These are phyloP conservation scores for Mucor indicus DNA, from an alignment of 371 early-diverging fungal species.

Conservation along the genomic window DNA sequence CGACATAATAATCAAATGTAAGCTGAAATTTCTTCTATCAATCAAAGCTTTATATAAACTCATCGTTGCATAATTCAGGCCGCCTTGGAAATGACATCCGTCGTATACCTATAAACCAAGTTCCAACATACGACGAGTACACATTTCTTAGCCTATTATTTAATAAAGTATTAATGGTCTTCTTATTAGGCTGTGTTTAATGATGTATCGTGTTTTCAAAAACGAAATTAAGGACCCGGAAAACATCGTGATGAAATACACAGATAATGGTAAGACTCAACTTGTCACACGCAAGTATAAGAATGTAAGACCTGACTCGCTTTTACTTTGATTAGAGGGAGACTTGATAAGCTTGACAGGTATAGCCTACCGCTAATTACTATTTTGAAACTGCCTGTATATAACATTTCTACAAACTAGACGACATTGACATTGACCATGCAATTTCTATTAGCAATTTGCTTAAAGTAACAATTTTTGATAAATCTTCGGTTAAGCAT, in stretches of 20 bases:
- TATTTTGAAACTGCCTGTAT: too few relatives aligned
- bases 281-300: too few relatives aligned
- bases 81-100: conserved; percentile 38
- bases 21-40: neutral
- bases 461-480: conserved; percentile 48
- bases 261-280: conserved; percentile 57
- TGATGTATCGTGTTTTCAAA: conserved; percentile 54
- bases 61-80: conserved; percentile 14
- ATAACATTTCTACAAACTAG: too few relatives aligned
- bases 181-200: conserved; percentile 42
- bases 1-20: conserved; percentile 47
- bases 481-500: conserved; percentile 17
- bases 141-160: neutral
- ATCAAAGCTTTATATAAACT: too few relatives aligned
- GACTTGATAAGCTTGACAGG: conserved; percentile 51
- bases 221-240: conserved; percentile 40
- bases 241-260: conserved; percentile 47
- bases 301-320: too few relatives aligned
- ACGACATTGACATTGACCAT: conserved; percentile 54
- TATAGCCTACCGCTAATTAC: too few relatives aligned
- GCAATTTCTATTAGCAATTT: conserved; percentile 51
- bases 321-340: conserved; percentile 54
- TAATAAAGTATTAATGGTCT: neutral
- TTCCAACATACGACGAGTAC: conserved; percentile 56
- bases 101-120: conserved; percentile 53